phyloP scores from a whole-genome alignment of 2,329 filamentous ascomycete genomes.

The Saccharata proteae region DNA sequence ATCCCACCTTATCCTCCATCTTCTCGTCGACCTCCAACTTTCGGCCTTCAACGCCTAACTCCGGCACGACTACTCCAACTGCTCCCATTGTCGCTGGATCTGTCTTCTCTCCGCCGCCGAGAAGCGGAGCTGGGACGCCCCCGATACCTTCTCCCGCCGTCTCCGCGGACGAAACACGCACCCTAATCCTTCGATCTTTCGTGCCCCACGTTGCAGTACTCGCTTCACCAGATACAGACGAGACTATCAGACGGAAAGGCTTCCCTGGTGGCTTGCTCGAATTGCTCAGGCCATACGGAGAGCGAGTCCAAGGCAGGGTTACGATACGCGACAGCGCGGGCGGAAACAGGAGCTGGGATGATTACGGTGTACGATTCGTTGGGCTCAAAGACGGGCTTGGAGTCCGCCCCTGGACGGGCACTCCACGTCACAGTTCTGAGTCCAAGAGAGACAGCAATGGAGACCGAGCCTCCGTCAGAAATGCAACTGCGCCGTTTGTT shows the following conservation, averaged over 20 bases:
- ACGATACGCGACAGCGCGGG: slow-evolving; percentile 84
- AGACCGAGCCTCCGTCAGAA: slow-evolving; percentile 15
- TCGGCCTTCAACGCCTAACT: slow-evolving; percentile 28
- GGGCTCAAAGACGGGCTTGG: slow-evolving; percentile 48
- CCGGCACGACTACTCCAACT: slow-evolving; percentile 32
- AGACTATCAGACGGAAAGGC: slow-evolving; percentile 70
- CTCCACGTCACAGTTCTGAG: slow-evolving; percentile 26
- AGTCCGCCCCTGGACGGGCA: slow-evolving; percentile 19
- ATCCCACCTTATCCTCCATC: slow-evolving; percentile 39
- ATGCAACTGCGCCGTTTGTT: slow-evolving; percentile 17
- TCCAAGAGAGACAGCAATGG: slow-evolving; percentile 18
- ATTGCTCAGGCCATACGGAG: slow-evolving; percentile 80
- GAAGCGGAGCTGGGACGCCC: slow-evolving; percentile 26
- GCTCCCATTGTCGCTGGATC: slow-evolving; percentile 23
- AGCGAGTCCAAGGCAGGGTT: slow-evolving; percentile 75
- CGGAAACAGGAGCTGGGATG: slow-evolving; percentile 69
- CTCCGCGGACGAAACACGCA: slow-evolving; percentile 39
- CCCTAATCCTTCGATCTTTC: slow-evolving; percentile 69
- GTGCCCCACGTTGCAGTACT: slow-evolving; percentile 81
- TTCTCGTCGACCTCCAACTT: slow-evolving; percentile 39
- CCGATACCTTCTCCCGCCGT: slow-evolving; percentile 21
- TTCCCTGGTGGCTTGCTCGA: slow-evolving; percentile 73
- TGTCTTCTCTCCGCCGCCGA: slow-evolving; percentile 32
- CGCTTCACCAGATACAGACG: slow-evolving; percentile 75
- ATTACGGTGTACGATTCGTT: slow-evolving; percentile 81